Conservation (phyloP, 129 eudicot species). For the Mikania micrantha region DNA sequence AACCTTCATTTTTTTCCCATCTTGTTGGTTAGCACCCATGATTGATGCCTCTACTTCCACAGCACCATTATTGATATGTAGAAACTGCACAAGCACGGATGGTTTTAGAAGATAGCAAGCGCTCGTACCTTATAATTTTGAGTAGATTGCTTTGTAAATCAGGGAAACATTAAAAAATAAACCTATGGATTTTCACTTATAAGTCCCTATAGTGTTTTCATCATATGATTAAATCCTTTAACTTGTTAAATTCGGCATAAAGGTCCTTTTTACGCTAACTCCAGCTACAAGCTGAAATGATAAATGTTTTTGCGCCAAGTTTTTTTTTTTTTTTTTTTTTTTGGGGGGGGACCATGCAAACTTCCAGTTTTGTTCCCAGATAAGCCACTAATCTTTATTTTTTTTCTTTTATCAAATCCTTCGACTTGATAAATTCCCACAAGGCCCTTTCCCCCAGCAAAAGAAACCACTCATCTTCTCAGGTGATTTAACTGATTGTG, state of each 20-base stretch:
- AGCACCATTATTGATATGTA: slow-evolving; percentile 76
- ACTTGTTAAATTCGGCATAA: background rate
- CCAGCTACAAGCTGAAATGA: background rate
- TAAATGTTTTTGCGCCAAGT: background rate
- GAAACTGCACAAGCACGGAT: slow-evolving; percentile 55
- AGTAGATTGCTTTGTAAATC: background rate
- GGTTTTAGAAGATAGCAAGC: slow-evolving; percentile 8
- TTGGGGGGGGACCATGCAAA: no score
- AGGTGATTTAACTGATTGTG: no score
- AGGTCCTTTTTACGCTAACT: background rate
- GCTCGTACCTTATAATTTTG: background rate
- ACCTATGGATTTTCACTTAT: background rate
- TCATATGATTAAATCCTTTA: background rate
- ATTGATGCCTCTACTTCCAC: slow-evolving; percentile 92
- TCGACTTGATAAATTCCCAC: no score
- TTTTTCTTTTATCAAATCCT: no score
- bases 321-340: no score
- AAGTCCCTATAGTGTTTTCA: background rate
- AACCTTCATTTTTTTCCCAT: slow-evolving; percentile 82
- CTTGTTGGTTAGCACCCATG: slow-evolving; percentile 80
- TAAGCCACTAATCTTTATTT: background rate
- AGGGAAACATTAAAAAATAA: background rate
- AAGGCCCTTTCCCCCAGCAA: no score
- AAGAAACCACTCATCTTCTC: no score
- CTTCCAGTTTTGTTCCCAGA: background rate